These are phyloP conservation scores for Leccinum fibrillosum DNA, from an alignment of 768 basidiomycete genomes.

Conservation along the genomic window DNA sequence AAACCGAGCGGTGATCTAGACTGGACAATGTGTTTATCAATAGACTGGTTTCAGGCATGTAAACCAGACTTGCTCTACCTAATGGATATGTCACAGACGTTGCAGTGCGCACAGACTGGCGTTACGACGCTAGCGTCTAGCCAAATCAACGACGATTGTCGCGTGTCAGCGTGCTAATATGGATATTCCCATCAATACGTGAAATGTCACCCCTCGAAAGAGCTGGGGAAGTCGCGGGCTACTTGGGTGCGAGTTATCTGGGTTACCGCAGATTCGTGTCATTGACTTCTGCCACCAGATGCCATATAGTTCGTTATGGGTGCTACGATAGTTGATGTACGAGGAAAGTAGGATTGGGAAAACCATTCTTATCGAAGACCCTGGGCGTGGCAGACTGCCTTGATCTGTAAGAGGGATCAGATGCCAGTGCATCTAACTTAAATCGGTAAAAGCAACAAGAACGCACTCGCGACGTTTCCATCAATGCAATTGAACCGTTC, in stretches of 20 bases:
- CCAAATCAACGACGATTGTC: not conserved
- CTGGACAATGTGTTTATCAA: not conserved
- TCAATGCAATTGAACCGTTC: not conserved
- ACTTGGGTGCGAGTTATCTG: slow-evolving; percentile 58
- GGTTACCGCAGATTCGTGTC: not conserved
- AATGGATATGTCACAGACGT: not conserved
- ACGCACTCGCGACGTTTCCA: slow-evolving; percentile 12
- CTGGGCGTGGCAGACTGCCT: not conserved
- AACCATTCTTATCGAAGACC: not conserved
- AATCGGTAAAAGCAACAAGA: slow-evolving; percentile 12
- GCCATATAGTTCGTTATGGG: slow-evolving; percentile 54
- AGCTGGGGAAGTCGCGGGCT: slow-evolving; percentile 74
- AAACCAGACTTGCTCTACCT: slow-evolving; percentile 1
- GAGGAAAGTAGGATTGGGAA: too few species aligned
- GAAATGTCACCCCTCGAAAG: not conserved
- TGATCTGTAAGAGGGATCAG: slow-evolving; percentile 9
- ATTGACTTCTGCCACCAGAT: slow-evolving; percentile 36
- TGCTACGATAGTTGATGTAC: too few species aligned
- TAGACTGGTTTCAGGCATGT: not conserved
- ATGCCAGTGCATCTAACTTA: slow-evolving; percentile 9
- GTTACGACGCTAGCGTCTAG: not conserved
- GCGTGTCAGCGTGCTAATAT: not conserved
- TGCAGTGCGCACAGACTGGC: not conserved
- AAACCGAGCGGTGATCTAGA: not conserved
- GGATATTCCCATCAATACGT: not conserved